Conservation (phyloP, 1,284 basidiomycete genomes). For the Exobasidium rhododendri region DNA sequence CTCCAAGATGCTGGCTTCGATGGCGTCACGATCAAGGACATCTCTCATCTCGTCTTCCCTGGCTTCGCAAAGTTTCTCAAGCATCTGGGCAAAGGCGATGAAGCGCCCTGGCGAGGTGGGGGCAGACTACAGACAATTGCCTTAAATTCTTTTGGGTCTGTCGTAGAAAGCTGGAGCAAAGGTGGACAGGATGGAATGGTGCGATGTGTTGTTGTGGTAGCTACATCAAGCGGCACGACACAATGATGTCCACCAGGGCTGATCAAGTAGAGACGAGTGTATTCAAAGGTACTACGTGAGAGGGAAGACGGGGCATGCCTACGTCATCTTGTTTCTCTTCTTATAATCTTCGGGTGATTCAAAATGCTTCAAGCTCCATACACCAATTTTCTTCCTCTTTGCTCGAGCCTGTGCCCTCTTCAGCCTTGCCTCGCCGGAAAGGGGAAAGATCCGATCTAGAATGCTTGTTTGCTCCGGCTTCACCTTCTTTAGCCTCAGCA, state of each 20-base stretch:
- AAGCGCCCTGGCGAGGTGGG: constrained; percentile 39
- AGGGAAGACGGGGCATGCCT: not conserved
- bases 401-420: constrained; percentile 1
- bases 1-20: constrained; percentile 29
- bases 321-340: constrained; percentile 19
- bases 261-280: not conserved
- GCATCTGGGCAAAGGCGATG: constrained; percentile 24
- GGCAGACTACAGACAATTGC: constrained; percentile 20
- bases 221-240: too few relatives aligned
- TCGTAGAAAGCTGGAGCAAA: constrained; percentile 39
- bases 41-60: constrained; percentile 40
- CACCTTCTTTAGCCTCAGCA: constrained; percentile 19
- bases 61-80: constrained; percentile 42
- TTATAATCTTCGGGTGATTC: constrained; percentile 47
- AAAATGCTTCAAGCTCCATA: constrained; percentile 42
- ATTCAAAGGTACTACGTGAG: too few relatives aligned
- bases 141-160: constrained; percentile 32
- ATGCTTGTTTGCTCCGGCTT: constrained; percentile 4
- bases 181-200: constrained; percentile 36
- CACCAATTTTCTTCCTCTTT: constrained; percentile 28
- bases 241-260: not conserved
- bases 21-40: constrained; percentile 32
- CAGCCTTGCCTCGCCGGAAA: constrained; percentile 10
- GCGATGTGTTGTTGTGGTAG: constrained; percentile 41
- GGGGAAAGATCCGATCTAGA: constrained; percentile 1